A percentile compares a stretch with the other conserved stretches of the same genome.
Conservation (phyloP, 768 basidiomycete species). For the Zangia roseola region DNA sequence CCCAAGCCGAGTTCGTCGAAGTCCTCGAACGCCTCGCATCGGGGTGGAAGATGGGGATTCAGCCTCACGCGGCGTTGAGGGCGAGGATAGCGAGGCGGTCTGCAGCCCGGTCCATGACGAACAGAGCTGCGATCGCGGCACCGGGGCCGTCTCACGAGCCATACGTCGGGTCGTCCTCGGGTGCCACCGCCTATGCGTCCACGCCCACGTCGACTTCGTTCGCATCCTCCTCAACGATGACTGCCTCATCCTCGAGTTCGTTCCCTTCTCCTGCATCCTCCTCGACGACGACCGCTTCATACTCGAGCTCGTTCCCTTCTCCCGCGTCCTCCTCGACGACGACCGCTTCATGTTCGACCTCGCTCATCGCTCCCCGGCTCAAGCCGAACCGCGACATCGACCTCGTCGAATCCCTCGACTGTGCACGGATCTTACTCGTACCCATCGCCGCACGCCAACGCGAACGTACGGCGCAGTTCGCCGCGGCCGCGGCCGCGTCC, state of each 20-base stretch:
- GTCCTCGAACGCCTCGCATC: constrained; percentile 75
- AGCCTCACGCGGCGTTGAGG: constrained; percentile 50
- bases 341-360: background rate
- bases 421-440: constrained; percentile 67
- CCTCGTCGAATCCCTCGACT: constrained; percentile 60
- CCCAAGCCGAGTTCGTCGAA: constrained; percentile 87
- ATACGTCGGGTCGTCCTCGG: constrained; percentile 26
- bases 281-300: too few relatives aligned
- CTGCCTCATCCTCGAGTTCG: too few relatives aligned
- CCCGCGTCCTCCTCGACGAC: too few relatives aligned
- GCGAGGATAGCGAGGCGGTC: constrained; percentile 5
- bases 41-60: constrained; percentile 69
- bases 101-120: constrained; percentile 31
- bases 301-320: too few relatives aligned
- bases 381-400: constrained; percentile 29
- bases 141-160: too few relatives aligned
- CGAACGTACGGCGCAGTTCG: constrained; percentile 53
- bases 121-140: constrained; percentile 44
- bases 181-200: constrained; percentile 12
- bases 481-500: constrained; percentile 27
- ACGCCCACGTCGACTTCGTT: constrained; percentile 27
- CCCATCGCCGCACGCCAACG: constrained; percentile 66
- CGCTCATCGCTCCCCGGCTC: background rate
- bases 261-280: too few relatives aligned
- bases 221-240: too few relatives aligned